Base-by-base conservation (phyloP, 129 eudicot genomes). In the Rutidosis leptorrhynchoides region DNA sequence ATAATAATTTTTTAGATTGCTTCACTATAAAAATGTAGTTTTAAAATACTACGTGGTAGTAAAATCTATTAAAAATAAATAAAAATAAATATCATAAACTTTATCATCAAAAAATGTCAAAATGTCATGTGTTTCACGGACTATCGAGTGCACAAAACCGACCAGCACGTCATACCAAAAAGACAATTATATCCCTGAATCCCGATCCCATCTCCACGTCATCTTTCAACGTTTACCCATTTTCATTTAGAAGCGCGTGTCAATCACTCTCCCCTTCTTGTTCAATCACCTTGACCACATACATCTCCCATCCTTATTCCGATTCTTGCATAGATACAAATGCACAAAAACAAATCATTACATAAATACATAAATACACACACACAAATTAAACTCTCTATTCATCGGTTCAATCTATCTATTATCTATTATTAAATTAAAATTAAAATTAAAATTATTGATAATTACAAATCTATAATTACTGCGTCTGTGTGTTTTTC, bases 281-380 rank as follows among this genome's bases (percentile, higher is more conserved):
- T 55, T 71, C 42, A 57, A 71, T 75, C 79, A 64, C 79, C 87
- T 82, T 78, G 87, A 78, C 87, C 87, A 71, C 77, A 75, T 83
- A 67, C 77, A 67, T 57, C 83, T 71, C 78, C 80, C 68, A 62
- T 67, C 80, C 71, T 15, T 63, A 52, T 63, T 57, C 67, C 67
- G 29, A 20, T 65, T 66, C 62, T 65, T 7, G 58, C 66, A 40
- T 57, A 70, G 59, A 55, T 64, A 56, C 78, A 74, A 64, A 74
- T 46, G 73, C 67, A 43, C 70, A 19, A 45, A 65, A 45, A 74
- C 72, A 11, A 63, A 73, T 54, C 64, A n/a, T 52, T 23, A 63
- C 75, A 35, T 53, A 66, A 28, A 62, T 20, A 71, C 25, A 70
- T 30, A 30, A 16, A 46, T 5, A 73, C n/a, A 73, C 4, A 61